phyloP scores from a whole-genome alignment of 495 filamentous ascomycete genomes.

The Aspergillus hancockii region DNA sequence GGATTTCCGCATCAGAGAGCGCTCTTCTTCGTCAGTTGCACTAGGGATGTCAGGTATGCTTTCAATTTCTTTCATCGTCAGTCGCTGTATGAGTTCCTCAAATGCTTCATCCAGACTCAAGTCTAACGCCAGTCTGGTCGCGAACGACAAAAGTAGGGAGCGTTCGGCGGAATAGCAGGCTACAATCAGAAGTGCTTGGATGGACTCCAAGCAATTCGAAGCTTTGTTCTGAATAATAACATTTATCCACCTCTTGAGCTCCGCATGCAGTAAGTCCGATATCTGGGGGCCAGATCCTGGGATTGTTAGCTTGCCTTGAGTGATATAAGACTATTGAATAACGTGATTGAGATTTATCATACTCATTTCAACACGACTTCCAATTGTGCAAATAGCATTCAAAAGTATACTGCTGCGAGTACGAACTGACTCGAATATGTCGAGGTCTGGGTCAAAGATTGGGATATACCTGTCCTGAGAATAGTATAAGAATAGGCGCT shows the following conservation, averaged over 20 bases:
- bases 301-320: background rate
- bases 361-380: conserved; percentile 44
- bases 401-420: conserved; percentile 44
- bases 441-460: conserved; percentile 43
- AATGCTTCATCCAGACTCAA: conserved; percentile 45
- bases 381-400: conserved; percentile 51
- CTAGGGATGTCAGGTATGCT: conserved; percentile 13
- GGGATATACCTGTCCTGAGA: conserved; percentile 46
- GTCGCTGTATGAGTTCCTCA: conserved; percentile 35
- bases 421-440: conserved; percentile 44
- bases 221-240: conserved; percentile 43
- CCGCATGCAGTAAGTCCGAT: conserved; percentile 40
- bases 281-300: conserved; percentile 34
- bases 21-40: conserved; percentile 26
- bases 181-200: conserved; percentile 51
- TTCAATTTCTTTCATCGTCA: conserved; percentile 31
- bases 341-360: background rate
- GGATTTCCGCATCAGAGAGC: conserved; percentile 37
- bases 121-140: conserved; percentile 49
- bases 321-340: background rate
- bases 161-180: conserved; percentile 52
- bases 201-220: conserved; percentile 41
- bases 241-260: conserved; percentile 48
- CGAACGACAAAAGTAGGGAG: conserved; percentile 46
- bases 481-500: background rate